Base-by-base conservation (phyloP, 106 monocot species). In the Vanilla planifolia region DNA sequence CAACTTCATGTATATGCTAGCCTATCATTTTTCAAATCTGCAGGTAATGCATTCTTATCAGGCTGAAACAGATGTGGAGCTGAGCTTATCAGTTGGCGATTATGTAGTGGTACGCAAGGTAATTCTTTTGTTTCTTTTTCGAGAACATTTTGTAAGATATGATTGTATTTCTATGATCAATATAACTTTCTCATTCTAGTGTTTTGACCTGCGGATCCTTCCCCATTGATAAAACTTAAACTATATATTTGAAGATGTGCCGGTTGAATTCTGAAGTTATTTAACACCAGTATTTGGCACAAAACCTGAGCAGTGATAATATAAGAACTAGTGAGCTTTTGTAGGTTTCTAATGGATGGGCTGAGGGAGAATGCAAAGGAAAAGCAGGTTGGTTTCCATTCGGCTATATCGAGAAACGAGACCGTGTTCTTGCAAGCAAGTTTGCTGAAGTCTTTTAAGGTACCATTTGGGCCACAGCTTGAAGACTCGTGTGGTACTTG, bases 331-430 rank as follows among this genome's bases (percentile, higher is more conserved):
- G n/a, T n/a, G n/a, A n/a, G n/a, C n/a, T n/a, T n/a, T 53, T 53
- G 53, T n/a, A 95, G 95, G 80, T 95, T 2, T 73, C 86, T 21
- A 89, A 85, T 80, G 95, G 95, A 44, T 95, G 95, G 95, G 95
- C 95, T 5, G 93, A 93, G 77, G 93, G 93, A 27, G 93, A 93
- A 59, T 89, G 79, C 72, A 95, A 81, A 67, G 90, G 95, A 2
- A 84, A 84, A 79, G 95, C 95, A 0, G 90, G 95, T 13, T 95
- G 95, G 95, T 95, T 95, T 62, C 95, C 95, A 13, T 74, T 51
- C 53, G 79, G 50, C 43, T 90, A 81, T 62, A 81, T 86, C 2
- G 83, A 95, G 43, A 86, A 53, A 73, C 77, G 86, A 8, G 90
- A 95, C 3, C 95, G 95, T 24, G 90, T 95, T 19, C 90, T 95